Percentiles rank a stretch among this genome's conserved stretches.
These are phyloP conservation scores for Thielaviopsis musarum DNA, from an alignment of 2,329 filamentous ascomycete genomes.

Conservation along the genomic window DNA sequence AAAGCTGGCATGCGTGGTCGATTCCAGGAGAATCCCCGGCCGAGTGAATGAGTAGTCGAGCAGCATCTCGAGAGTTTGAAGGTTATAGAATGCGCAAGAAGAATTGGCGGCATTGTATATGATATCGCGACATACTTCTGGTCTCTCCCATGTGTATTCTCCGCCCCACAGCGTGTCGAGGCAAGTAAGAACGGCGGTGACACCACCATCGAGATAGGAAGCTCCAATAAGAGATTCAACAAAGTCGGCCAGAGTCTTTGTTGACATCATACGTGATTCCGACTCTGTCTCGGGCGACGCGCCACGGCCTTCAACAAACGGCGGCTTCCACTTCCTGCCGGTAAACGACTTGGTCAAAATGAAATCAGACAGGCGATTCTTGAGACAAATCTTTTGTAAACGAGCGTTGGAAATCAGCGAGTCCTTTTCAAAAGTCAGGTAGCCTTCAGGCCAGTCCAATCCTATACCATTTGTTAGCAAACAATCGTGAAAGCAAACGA, in stretches of 20 bases:
- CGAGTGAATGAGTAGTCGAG: conserved; percentile 58
- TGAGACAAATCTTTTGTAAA: conserved; percentile 47
- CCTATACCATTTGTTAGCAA: conserved; percentile 24
- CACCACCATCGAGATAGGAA: conserved; percentile 51
- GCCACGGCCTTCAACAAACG: conserved; percentile 31
- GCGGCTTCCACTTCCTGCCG: conserved; percentile 53
- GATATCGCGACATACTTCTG: conserved; percentile 23
- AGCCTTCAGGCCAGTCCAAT: conserved; percentile 57
- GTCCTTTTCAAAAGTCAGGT: conserved; percentile 52
- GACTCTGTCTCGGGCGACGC: conserved; percentile 11
- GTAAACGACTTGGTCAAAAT: conserved; percentile 55
- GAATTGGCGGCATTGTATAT: conserved; percentile 26
- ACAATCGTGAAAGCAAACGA: background rate
- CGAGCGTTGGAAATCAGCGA: conserved; percentile 56
- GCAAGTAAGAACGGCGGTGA: conserved; percentile 46
- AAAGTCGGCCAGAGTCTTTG: conserved; percentile 74
- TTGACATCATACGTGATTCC: conserved; percentile 34
- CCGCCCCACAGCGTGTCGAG: conserved; percentile 38
- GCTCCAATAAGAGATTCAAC: conserved; percentile 73
- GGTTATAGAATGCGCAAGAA: conserved; percentile 21
- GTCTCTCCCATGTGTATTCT: conserved; percentile 36
- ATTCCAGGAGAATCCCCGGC: conserved; percentile 54
- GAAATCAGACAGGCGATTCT: conserved; percentile 51
- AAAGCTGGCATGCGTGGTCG: conserved; percentile 60
- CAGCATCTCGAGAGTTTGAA: conserved; percentile 41